These are phyloP conservation scores for Globisporangium echinulatum DNA, from an alignment of 352 stramenopile species.

Conservation along the genomic window DNA sequence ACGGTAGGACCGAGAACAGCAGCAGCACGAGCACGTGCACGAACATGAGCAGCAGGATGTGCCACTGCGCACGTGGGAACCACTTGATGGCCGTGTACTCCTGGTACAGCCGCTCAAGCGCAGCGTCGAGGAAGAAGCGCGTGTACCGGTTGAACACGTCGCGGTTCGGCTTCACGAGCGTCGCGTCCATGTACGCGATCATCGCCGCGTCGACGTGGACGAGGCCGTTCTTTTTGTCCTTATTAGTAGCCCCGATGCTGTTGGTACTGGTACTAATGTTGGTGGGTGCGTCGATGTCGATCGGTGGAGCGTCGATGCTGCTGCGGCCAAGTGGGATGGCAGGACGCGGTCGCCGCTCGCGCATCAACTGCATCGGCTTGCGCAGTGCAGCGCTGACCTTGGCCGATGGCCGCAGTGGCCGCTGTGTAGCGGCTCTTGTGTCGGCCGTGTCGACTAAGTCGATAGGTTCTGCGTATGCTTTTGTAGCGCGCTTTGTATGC, in stretches of 20 bases:
- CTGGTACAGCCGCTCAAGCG: constrained; percentile 76
- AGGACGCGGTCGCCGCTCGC: not conserved
- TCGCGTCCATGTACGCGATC: constrained; percentile 67
- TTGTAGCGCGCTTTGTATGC: not conserved
- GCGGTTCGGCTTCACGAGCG: constrained; percentile 62
- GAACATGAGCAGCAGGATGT: constrained; percentile 64
- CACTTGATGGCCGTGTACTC: constrained; percentile 82
- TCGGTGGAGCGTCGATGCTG: too few species aligned
- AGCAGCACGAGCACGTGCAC: constrained; percentile 66
- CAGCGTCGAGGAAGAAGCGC: constrained; percentile 67
- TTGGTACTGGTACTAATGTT: not conserved
- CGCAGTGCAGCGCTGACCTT: constrained; percentile 15
- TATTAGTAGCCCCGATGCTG: not conserved
- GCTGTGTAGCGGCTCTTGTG: not conserved
- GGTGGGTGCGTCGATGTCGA: too few species aligned
- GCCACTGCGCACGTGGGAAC: constrained; percentile 69
- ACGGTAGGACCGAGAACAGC: constrained; percentile 54
- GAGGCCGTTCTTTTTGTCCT: not conserved
- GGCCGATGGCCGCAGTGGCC: constrained; percentile 1
- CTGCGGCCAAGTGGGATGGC: too few species aligned
- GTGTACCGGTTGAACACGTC: constrained; percentile 80
- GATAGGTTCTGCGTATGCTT: not conserved
- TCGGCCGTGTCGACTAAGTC: not conserved
- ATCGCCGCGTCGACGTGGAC: constrained; percentile 33
- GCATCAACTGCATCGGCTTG: constrained; percentile 19